Evolutionary conservation across 1,284 basidiomycete genomes (phyloP).

Genomic region (Cronartium quercuum): DNA sequence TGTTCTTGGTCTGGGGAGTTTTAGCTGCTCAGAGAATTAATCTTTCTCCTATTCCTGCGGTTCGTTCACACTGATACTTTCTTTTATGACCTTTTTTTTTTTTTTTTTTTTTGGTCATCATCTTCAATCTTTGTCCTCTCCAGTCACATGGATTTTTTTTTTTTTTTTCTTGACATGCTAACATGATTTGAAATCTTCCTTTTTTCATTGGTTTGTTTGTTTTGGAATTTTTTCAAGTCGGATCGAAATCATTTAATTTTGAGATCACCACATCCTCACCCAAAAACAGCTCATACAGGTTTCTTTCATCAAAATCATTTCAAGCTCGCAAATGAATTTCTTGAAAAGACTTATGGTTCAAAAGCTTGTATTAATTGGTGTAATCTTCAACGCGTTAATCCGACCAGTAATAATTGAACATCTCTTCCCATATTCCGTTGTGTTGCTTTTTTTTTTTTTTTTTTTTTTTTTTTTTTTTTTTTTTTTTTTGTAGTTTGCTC

Average conservation of each 20-base stretch:
- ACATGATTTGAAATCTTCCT: neutral
- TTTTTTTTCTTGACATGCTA: neutral
- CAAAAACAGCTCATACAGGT: neutral
- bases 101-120: neutral
- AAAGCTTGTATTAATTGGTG: constrained; percentile 22
- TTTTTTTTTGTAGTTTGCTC: neutral
- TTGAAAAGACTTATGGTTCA: constrained; percentile 4
- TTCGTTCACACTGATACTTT: neutral
- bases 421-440: neutral
- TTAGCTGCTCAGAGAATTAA: neutral
- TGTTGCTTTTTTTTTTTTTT: neutral
- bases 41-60: neutral
- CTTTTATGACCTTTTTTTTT: neutral
- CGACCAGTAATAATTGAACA: neutral
- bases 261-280: neutral
- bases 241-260: neutral
- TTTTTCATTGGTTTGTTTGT: neutral
- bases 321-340: neutral
- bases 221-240: neutral
- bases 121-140: constrained; percentile 6
- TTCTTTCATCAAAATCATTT: constrained; percentile 16
- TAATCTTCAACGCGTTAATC: constrained; percentile 6
- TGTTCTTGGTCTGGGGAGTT: constrained; percentile 30
- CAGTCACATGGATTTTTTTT: neutral
- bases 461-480: neutral